Percentiles rank a stretch among this genome's conserved stretches.
These are phyloP conservation scores for Durotheca rogersii DNA, from an alignment of 495 filamentous ascomycete genomes.

Conservation along the genomic window DNA sequence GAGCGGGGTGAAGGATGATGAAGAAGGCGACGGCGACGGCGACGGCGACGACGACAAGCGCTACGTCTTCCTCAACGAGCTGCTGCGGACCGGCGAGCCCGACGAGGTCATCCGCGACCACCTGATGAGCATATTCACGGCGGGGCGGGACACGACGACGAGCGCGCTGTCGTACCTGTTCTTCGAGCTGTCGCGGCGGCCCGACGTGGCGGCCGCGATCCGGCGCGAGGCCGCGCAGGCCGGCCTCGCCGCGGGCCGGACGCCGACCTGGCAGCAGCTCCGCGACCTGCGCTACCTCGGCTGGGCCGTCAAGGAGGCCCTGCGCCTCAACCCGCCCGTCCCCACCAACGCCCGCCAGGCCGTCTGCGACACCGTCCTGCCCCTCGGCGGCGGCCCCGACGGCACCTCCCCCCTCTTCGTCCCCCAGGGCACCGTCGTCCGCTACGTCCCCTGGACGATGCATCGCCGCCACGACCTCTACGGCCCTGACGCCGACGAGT, in stretches of 20 bases:
- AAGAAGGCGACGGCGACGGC: constrained; percentile 11
- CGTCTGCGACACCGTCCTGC: constrained; percentile 50
- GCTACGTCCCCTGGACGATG: constrained; percentile 47
- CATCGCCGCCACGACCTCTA: constrained; percentile 47
- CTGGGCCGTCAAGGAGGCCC: constrained; percentile 49
- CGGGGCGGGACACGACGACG: constrained; percentile 63
- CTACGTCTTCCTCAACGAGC: constrained; percentile 55
- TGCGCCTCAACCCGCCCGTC: constrained; percentile 61
- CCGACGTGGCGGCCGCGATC: constrained; percentile 51
- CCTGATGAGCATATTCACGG: constrained; percentile 56
- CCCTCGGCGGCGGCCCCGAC: constrained; percentile 51
- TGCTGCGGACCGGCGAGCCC: constrained; percentile 42
- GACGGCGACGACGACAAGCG: constrained; percentile 22
- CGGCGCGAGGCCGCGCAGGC: constrained; percentile 47
- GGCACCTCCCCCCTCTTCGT: constrained; percentile 50
- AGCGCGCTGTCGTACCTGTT: constrained; percentile 59
- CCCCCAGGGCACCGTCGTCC: constrained; percentile 45
- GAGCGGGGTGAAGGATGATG: background rate
- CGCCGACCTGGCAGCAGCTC: constrained; percentile 48
- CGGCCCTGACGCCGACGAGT: constrained; percentile 47
- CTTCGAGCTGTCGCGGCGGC: constrained; percentile 58
- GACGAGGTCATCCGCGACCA: constrained; percentile 44
- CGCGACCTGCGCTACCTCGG: constrained; percentile 53
- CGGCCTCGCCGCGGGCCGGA: constrained; percentile 15
- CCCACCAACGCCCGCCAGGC: constrained; percentile 58